Conservation (phyloP, 192 early-diverging fungal genomes). For the Coemansia furcata region DNA sequence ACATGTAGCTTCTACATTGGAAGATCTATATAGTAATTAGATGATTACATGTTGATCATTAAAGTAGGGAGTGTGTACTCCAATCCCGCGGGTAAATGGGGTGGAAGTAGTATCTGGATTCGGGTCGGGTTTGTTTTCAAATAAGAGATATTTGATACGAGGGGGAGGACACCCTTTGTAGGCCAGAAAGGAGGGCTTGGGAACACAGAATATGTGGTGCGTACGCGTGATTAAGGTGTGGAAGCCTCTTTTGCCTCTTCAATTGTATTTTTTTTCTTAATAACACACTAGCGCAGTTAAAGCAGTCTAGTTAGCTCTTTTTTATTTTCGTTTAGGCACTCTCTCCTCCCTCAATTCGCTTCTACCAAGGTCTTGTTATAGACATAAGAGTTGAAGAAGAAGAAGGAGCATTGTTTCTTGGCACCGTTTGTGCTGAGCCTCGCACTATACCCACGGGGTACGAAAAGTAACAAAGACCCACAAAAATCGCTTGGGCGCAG, state of each 20-base stretch:
- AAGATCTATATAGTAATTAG: background rate
- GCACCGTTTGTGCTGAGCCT: background rate
- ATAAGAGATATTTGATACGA: background rate
- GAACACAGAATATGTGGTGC: background rate
- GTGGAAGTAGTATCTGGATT: background rate
- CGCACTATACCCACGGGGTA: background rate
- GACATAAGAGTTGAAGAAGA: background rate
- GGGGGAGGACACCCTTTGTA: slow-evolving; percentile 11
- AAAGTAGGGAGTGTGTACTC: background rate
- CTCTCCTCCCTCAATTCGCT: background rate
- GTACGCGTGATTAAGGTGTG: background rate
- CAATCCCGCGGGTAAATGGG: background rate
- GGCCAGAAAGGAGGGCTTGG: background rate
- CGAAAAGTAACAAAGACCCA: background rate
- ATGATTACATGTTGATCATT: background rate
- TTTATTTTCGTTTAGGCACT: background rate
- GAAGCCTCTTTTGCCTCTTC: background rate
- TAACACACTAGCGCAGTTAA: background rate
- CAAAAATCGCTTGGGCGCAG: background rate
- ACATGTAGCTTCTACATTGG: background rate
- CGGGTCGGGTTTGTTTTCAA: too few relatives aligned
- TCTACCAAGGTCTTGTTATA: background rate
- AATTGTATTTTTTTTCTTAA: background rate
- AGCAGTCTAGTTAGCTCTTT: background rate
- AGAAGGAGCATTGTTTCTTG: background rate